A percentile compares a stretch with the other conserved stretches of the same genome.
Evolutionary conservation across 352 stramenopile species (phyloP).

Genomic region (Globisporangium nunn): DNA sequence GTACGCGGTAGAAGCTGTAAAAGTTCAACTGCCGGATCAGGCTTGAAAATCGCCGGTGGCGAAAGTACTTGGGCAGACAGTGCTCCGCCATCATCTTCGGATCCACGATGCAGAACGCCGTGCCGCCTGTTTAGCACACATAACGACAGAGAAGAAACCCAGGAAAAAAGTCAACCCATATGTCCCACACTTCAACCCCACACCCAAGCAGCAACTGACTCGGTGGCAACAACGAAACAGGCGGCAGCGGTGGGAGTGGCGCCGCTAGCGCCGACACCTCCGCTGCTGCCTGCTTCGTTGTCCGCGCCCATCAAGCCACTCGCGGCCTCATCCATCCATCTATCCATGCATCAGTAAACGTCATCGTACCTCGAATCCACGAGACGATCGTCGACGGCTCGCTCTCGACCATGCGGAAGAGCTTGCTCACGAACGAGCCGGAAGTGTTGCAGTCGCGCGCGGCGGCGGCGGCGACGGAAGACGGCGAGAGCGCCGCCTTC

Average conservation of each 20-base stretch:
- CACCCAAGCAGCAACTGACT: background rate
- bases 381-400: conserved; percentile 76
- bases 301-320: background rate
- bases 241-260: background rate
- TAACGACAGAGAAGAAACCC: background rate
- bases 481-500: background rate
- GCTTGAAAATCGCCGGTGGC: conserved; percentile 83
- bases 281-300: background rate
- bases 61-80: conserved; percentile 88
- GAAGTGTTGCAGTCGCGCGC: conserved; percentile 49
- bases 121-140: conserved; percentile 42
- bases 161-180: conserved; percentile 4
- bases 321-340: background rate
- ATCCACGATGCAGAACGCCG: conserved; percentile 89
- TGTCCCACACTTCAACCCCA: background rate
- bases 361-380: conserved; percentile 56
- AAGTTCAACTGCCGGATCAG: conserved; percentile 90
- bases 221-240: background rate
- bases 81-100: conserved; percentile 84
- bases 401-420: conserved; percentile 82
- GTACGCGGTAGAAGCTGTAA: conserved; percentile 90
- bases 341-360: background rate
- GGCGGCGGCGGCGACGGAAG: conserved; percentile 1
- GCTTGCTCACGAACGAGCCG: conserved; percentile 80
- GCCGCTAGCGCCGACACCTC: no score